Evolutionary conservation across 768 basidiomycete species (phyloP).

Genomic region (Lenzites betulinus): DNA sequence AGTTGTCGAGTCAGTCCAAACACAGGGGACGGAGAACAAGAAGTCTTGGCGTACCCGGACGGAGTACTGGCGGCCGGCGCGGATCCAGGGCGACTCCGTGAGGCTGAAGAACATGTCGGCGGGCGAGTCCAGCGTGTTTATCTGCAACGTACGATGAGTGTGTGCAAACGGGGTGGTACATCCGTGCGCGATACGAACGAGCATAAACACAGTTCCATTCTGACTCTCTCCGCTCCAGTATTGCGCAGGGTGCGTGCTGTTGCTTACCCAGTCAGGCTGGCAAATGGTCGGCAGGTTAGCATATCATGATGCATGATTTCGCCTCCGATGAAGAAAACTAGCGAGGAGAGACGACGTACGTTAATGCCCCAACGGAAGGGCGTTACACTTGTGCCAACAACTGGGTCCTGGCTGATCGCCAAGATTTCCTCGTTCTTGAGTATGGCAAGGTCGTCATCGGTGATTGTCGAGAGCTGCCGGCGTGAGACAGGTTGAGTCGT

Average conservation of each 20-base stretch:
- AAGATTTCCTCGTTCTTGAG: slow-evolving; percentile 65
- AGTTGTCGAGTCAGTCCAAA: too few species aligned
- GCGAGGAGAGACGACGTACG: too few species aligned
- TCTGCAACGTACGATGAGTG: slow-evolving; percentile 34
- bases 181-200: slow-evolving; percentile 45
- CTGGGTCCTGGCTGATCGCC: slow-evolving; percentile 69
- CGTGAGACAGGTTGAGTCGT: too few species aligned
- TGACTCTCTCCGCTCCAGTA: slow-evolving; percentile 70
- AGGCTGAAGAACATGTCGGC: slow-evolving; percentile 62
- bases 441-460: slow-evolving; percentile 52
- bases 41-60: slow-evolving; percentile 63
- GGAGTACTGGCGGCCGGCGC: slow-evolving; percentile 64
- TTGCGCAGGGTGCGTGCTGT: slow-evolving; percentile 58
- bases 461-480: slow-evolving; percentile 55
- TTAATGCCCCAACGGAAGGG: slow-evolving; percentile 73
- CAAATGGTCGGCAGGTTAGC: too few species aligned
- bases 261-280: slow-evolving; percentile 36
- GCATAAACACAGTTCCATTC: slow-evolving; percentile 69
- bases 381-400: slow-evolving; percentile 58
- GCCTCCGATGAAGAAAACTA: too few species aligned
- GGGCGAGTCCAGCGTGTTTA: slow-evolving; percentile 60
- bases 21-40: too few species aligned
- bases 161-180: too few species aligned
- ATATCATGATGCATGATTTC: too few species aligned
- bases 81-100: slow-evolving; percentile 71